A percentile compares a stretch with the other conserved stretches of the same genome.
phyloP scores from a whole-genome alignment of 2,329 filamentous ascomycete genomes.

The Rutstroemia sp. region DNA sequence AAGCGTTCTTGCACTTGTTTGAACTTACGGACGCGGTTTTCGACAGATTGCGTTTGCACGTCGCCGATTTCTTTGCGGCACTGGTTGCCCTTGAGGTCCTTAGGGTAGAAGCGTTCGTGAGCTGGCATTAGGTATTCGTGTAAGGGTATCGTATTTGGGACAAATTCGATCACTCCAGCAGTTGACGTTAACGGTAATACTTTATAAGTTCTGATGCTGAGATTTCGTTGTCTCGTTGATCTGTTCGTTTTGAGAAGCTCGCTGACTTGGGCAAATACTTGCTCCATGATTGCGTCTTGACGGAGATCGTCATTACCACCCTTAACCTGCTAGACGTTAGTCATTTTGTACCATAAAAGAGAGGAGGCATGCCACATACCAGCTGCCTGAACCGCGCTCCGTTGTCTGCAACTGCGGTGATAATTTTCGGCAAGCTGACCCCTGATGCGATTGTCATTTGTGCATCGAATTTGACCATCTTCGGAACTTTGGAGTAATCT shows the following conservation, averaged over 20 bases:
- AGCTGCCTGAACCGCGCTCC: constrained; percentile 80
- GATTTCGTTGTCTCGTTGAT: constrained; percentile 75
- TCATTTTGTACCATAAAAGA: constrained; percentile 16
- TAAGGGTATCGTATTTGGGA: constrained; percentile 84
- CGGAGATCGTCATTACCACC: constrained; percentile 92
- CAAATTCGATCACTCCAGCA: constrained; percentile 94
- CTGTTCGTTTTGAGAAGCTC: constrained; percentile 81
- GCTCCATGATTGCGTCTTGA: constrained; percentile 98
- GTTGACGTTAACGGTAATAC: constrained; percentile 80
- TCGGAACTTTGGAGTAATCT: constrained; percentile 71
- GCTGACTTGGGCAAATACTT: constrained; percentile 95
- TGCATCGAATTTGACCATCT: constrained; percentile 63
- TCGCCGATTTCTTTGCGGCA: constrained; percentile 75
- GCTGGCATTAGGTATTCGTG: constrained; percentile 90
- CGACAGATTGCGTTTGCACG: constrained; percentile 61
- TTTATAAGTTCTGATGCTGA: constrained; percentile 94
- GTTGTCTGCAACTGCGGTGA: constrained; percentile 72
- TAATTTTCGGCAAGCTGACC: constrained; percentile 87
- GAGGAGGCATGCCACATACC: constrained; percentile 32
- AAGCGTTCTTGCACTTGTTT: constrained; percentile 74
- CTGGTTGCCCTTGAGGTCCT: constrained; percentile 66
- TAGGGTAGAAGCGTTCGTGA: constrained; percentile 78
- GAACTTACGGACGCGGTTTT: constrained; percentile 67
- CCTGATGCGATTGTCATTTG: constrained; percentile 82
- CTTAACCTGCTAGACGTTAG: constrained; percentile 54